These are phyloP conservation scores for Penicillium sp. DNA, from an alignment of 2,329 filamentous ascomycete species.

Conservation along the genomic window DNA sequence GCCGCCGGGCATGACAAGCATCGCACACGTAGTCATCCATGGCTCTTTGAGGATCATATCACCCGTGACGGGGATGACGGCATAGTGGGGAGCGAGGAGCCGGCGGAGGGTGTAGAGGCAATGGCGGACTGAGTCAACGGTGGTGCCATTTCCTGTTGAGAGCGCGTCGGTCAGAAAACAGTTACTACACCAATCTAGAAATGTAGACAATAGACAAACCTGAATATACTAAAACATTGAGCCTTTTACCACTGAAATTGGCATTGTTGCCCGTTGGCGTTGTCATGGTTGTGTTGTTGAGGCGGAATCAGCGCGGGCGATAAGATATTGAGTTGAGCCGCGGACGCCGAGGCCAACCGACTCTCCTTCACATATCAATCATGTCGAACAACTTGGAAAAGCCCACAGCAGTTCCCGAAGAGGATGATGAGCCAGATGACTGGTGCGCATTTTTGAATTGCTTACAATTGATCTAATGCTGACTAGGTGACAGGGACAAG, in stretches of 20 bases:
- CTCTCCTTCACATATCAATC: constrained; percentile 18
- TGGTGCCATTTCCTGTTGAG: constrained; percentile 73
- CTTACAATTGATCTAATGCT: constrained; percentile 2
- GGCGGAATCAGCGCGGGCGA: constrained; percentile 14
- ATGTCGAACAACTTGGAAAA: constrained; percentile 63
- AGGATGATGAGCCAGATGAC: constrained; percentile 90
- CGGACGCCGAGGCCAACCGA: constrained; percentile 24
- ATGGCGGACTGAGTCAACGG: constrained; percentile 84
- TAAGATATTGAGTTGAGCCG: constrained; percentile 19
- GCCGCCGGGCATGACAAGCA: constrained; percentile 89
- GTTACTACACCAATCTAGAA: constrained; percentile 26
- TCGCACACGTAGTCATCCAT: constrained; percentile 81
- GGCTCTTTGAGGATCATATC: constrained; percentile 84
- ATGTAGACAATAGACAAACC: constrained; percentile 55
- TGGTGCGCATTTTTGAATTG: constrained; percentile 62
- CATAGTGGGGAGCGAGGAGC: constrained; percentile 86
- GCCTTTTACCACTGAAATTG: constrained; percentile 63
- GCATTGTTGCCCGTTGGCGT: constrained; percentile 31
- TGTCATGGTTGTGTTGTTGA: constrained; percentile 28
- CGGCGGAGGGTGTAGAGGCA: constrained; percentile 83
- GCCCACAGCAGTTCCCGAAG: constrained; percentile 42
- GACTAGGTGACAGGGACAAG: constrained; percentile 72
- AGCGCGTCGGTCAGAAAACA: constrained; percentile 30
- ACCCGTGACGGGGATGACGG: constrained; percentile 81
- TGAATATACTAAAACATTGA: constrained; percentile 93